Evolutionary conservation across 176 grass and related monocot genomes (phyloP).

Genomic region (Panicum miliaceum): DNA sequence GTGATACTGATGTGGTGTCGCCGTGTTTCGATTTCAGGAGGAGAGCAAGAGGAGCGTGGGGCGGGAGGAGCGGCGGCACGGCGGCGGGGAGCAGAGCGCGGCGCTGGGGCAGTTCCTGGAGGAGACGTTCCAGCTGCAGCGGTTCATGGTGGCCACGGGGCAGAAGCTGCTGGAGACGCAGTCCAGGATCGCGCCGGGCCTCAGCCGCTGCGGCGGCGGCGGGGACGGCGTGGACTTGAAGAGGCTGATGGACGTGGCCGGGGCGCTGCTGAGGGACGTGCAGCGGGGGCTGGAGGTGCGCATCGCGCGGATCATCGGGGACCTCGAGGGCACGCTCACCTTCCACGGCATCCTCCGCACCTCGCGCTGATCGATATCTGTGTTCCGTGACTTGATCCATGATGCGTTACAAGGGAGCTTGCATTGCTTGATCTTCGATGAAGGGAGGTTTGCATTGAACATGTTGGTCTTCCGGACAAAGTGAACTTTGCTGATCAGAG

Average conservation of each 20-base stretch:
- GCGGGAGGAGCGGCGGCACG: constrained; percentile 31
- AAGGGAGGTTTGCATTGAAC: too few species aligned
- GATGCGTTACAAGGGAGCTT: too few species aligned
- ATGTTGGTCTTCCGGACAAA: too few species aligned
- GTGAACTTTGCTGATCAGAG: too few species aligned
- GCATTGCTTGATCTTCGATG: too few species aligned
- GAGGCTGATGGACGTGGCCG: constrained; percentile 69
- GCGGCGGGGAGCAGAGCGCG: constrained; percentile 43
- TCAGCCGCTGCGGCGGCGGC: not conserved
- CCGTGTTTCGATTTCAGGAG: constrained; percentile 13
- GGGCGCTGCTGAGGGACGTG: constrained; percentile 71
- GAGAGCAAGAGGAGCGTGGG: constrained; percentile 58
- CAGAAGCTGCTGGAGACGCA: constrained; percentile 88
- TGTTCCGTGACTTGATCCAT: too few species aligned
- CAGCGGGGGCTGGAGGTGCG: constrained; percentile 81
- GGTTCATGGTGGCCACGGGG: constrained; percentile 78
- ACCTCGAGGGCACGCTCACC: constrained; percentile 81
- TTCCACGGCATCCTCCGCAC: constrained; percentile 78
- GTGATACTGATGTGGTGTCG: too few species aligned
- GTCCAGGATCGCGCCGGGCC: constrained; percentile 51
- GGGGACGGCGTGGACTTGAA: constrained; percentile 54
- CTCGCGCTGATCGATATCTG: constrained; percentile 23
- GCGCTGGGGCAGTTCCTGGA: constrained; percentile 62
- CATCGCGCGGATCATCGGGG: constrained; percentile 75
- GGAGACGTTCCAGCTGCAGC: constrained; percentile 86